Evolutionary conservation across 805 yeast genomes (phyloP).

Genomic region (Hanseniaspora guilliermondii): DNA sequence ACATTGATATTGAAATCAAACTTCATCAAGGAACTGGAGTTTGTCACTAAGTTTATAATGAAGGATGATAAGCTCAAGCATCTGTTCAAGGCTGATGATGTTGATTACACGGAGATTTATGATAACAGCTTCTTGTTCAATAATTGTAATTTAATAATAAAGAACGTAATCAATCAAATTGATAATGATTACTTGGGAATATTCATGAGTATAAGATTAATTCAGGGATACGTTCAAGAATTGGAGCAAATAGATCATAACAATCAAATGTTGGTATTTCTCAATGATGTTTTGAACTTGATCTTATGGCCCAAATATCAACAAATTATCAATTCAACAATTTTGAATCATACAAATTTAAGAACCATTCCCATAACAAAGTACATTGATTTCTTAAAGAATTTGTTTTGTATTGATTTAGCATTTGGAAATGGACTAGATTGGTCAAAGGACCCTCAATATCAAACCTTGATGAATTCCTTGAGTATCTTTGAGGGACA

Average conservation of each 20-base stretch:
- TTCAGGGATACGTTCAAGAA: conserved; percentile 45
- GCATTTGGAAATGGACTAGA: conserved; percentile 24
- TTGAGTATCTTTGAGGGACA: conserved; percentile 62
- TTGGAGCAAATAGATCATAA: background rate
- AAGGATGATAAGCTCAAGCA: conserved; percentile 16
- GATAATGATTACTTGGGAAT: conserved; percentile 65
- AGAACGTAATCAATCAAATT: conserved; percentile 29
- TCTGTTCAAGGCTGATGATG: background rate
- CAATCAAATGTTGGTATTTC: conserved; percentile 40
- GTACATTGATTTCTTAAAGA: conserved; percentile 59
- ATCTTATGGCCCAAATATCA: conserved; percentile 82
- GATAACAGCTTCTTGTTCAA: conserved; percentile 44
- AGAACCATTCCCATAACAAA: background rate
- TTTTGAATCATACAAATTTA: background rate
- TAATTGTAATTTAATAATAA: conserved; percentile 39
- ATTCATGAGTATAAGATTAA: conserved; percentile 57
- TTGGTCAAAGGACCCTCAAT: conserved; percentile 53
- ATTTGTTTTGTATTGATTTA: conserved; percentile 47
- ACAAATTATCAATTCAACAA: conserved; percentile 19
- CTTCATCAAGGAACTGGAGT: background rate
- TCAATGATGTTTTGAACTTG: conserved; percentile 48
- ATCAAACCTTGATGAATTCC: conserved; percentile 53
- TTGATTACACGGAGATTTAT: background rate
- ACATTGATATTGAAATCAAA: background rate
- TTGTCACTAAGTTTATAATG: background rate